Percentiles rank a stretch among this genome's conserved stretches.
Conservation (phyloP, 1,139 yeast species). For the Zygoascus sp. region DNA sequence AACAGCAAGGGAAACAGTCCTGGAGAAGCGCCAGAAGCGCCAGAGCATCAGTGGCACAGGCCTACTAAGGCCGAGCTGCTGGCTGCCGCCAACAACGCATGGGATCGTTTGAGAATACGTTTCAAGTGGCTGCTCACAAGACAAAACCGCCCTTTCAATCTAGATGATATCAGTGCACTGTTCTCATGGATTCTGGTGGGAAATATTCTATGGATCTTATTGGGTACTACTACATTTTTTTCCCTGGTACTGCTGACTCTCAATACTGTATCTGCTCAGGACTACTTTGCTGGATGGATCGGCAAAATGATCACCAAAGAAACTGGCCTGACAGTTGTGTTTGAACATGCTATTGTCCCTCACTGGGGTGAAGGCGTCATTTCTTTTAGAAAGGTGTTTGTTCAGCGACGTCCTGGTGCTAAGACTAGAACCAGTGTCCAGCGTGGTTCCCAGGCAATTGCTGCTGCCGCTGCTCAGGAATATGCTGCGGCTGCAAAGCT, state of each 20-base stretch:
- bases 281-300: constrained; percentile 70
- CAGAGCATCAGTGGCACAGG: not conserved
- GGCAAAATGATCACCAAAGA: constrained; percentile 83
- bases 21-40: not conserved
- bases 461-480: constrained; percentile 42
- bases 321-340: constrained; percentile 79
- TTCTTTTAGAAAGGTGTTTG: constrained; percentile 77
- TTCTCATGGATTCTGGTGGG: constrained; percentile 90
- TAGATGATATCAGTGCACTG: constrained; percentile 85
- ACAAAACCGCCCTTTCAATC: constrained; percentile 68
- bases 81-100: constrained; percentile 46
- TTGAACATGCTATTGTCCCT: constrained; percentile 92
- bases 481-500: constrained; percentile 21
- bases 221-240: constrained; percentile 88
- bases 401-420: constrained; percentile 68
- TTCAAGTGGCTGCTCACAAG: constrained; percentile 66
- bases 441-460: constrained; percentile 73
- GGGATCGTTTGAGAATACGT: constrained; percentile 52
- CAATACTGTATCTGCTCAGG: constrained; percentile 88
- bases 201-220: constrained; percentile 66
- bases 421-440: constrained; percentile 36
- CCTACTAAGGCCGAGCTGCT: constrained; percentile 47
- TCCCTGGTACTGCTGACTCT: constrained; percentile 71
- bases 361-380: constrained; percentile 90
- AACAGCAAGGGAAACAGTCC: not conserved